Base-by-base conservation (phyloP, 2,329 filamentous ascomycete species). In the Alternaria ethzedia region DNA sequence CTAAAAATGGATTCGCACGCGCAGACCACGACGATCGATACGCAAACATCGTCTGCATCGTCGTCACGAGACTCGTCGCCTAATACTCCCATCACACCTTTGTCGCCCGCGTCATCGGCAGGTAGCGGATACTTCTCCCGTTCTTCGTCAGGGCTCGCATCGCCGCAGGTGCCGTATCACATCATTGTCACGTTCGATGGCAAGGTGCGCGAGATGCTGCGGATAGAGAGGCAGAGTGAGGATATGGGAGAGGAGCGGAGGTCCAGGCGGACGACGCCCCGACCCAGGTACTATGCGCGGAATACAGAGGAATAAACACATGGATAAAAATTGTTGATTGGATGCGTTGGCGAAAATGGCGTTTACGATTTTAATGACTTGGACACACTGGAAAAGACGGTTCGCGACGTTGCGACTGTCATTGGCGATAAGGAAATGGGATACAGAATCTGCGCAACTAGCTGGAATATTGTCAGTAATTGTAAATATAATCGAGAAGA, bases 151-250 rank as follows among this genome's bases (percentile, higher is more conserved):
- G 61, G 59, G 5, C 58, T 59, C 20, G 55, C 56, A 23, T 61
- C 59, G 17, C 72, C 72, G 12, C 69, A 64, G n/a, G 47, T 74
- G 10, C 72, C 72, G 11, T 63, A 71, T 10, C 72, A 73, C 25
- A 74, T 74, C 55, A 71, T 74, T 55, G 72, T 74, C 11, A 74
- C 72, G 0, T 74, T 74, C 26, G 68, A 74, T 25, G 72, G 72
- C n/a, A 70, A 73, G 52, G 70, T 71, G 36, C 64, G 72, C 45
- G 70, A 74, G 51, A 68, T 74, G 63, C 60, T 73, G 17, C 61
- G 68, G 58, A 74, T 73, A 69, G 56, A 59, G 23, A 68, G 65
- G 12, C 64, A 69, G 47, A 57, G 4, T 8, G 63, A 12, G 15
- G 55, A 5, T 56, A 68, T 25, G 49, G 57, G 54, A 52, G 59